phyloP scores from a whole-genome alignment of 352 stramenopile species.

The Globisporangium sylvaticum region DNA sequence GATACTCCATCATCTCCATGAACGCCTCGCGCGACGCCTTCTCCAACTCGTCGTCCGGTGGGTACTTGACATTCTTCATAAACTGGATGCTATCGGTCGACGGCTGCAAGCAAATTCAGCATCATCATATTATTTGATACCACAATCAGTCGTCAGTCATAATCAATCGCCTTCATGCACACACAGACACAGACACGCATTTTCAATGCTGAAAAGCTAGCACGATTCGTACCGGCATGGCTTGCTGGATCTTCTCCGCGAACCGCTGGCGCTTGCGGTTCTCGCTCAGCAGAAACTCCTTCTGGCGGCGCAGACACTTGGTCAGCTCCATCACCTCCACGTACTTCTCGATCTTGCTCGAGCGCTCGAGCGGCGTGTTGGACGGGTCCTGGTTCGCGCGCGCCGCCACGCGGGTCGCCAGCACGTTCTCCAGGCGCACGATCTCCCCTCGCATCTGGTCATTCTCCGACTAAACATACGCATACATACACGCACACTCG shows the following conservation, averaged over 20 bases:
- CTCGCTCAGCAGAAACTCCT: conserved; percentile 82
- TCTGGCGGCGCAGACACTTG: conserved; percentile 82
- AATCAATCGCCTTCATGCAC: not conserved
- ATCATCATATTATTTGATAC: conserved; percentile 3
- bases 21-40: conserved; percentile 74
- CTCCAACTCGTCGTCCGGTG: conserved; percentile 68
- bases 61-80: conserved; percentile 87
- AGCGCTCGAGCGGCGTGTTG: conserved; percentile 68
- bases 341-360: conserved; percentile 85
- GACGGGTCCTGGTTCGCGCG: conserved; percentile 69
- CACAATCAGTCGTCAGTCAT: not conserved
- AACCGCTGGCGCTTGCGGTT: conserved; percentile 86
- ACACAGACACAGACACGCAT: not conserved
- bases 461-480: conserved; percentile 50
- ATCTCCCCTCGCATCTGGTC: conserved; percentile 80
- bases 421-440: conserved; percentile 68
- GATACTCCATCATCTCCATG: conserved; percentile 80
- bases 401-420: conserved; percentile 65
- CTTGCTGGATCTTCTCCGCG: conserved; percentile 83
- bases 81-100: conserved; percentile 86
- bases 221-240: conserved; percentile 57
- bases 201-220: not conserved
- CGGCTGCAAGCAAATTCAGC: conserved; percentile 27
- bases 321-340: conserved; percentile 86
- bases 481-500: not conserved